These are phyloP conservation scores for Pythium vanterpoolii DNA, from an alignment of 352 stramenopile species.

Conservation along the genomic window DNA sequence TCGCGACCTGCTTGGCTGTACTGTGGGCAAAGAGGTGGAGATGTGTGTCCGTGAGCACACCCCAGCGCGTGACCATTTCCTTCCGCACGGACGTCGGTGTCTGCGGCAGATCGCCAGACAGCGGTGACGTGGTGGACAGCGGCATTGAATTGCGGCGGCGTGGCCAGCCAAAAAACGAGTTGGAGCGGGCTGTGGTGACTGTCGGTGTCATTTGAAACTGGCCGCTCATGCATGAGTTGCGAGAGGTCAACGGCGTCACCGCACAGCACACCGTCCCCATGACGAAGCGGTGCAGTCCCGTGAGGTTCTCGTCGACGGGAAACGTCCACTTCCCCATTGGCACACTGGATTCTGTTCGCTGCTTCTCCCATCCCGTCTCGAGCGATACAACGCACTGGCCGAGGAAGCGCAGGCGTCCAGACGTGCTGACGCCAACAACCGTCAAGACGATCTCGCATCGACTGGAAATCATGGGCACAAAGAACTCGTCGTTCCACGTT, in stretches of 20 bases:
- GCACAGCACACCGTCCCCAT: conserved; percentile 52
- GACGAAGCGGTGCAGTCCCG: conserved; percentile 66
- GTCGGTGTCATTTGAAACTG: conserved; percentile 68
- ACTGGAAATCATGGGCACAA: conserved; percentile 77
- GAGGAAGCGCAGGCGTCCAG: conserved; percentile 53
- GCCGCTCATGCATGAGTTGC: conserved; percentile 64
- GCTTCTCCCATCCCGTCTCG: conserved; percentile 61
- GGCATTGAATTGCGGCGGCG: conserved; percentile 35
- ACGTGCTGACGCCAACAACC: conserved; percentile 61
- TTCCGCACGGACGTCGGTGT: conserved; percentile 49
- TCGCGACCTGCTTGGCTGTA: conserved; percentile 63
- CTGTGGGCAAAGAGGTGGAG: conserved; percentile 80
- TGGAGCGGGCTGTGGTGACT: conserved; percentile 33
- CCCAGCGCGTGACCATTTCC: conserved; percentile 66
- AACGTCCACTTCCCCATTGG: conserved; percentile 79
- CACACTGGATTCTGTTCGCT: conserved; percentile 29
- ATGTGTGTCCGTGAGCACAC: conserved; percentile 74
- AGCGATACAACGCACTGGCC: conserved; percentile 60
- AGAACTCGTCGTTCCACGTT: conserved; percentile 63
- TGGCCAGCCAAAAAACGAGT: conserved; percentile 66
- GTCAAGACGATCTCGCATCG: conserved; percentile 81
- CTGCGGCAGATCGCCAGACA: conserved; percentile 35
- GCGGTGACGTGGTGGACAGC: conserved; percentile 36
- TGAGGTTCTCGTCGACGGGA: conserved; percentile 63
- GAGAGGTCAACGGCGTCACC: conserved; percentile 55